phyloP scores from a whole-genome alignment of 352 stramenopile species.

The Phytophthora litchii region DNA sequence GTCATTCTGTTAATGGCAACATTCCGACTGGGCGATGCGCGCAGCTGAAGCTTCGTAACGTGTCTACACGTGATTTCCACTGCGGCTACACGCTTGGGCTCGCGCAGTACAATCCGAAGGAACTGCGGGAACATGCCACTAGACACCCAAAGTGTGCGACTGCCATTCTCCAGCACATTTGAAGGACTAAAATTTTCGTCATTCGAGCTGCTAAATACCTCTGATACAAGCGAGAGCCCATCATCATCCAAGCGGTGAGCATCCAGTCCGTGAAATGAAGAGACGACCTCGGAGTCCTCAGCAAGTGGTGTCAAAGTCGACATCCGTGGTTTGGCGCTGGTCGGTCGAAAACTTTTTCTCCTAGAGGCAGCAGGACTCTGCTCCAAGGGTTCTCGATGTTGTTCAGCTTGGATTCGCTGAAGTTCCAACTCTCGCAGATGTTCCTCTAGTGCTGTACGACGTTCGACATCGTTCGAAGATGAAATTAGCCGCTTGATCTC shows the following conservation, averaged over 20 bases:
- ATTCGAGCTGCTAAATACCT: conserved; percentile 74
- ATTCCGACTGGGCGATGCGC: conserved; percentile 44
- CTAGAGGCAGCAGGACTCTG: conserved; percentile 10
- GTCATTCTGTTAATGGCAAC: conserved; percentile 34
- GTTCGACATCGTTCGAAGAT: conserved; percentile 65
- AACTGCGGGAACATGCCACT: conserved; percentile 79
- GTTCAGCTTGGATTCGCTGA: conserved; percentile 52
- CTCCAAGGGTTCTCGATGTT: conserved; percentile 14
- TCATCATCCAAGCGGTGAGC: conserved; percentile 44
- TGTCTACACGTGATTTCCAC: conserved; percentile 79
- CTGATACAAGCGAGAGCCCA: conserved; percentile 47
- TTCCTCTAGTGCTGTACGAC: conserved; percentile 63
- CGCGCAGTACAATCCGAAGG: conserved; percentile 62
- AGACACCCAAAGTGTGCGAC: conserved; percentile 69
- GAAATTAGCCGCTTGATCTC: conserved; percentile 83
- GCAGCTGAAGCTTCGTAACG: conserved; percentile 63
- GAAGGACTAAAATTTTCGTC: conserved; percentile 50
- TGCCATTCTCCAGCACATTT: conserved; percentile 63
- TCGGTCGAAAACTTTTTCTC: conserved; percentile 75
- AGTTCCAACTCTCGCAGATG: conserved; percentile 72
- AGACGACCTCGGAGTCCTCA: conserved; percentile 68
- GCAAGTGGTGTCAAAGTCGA: conserved; percentile 55
- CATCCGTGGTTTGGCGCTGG: conserved; percentile 67
- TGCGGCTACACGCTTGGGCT: conserved; percentile 55
- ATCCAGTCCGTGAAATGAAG: conserved; percentile 51